These are phyloP conservation scores for Penicillium maclennaniae DNA, from an alignment of 495 filamentous ascomycete genomes.

Conservation along the genomic window DNA sequence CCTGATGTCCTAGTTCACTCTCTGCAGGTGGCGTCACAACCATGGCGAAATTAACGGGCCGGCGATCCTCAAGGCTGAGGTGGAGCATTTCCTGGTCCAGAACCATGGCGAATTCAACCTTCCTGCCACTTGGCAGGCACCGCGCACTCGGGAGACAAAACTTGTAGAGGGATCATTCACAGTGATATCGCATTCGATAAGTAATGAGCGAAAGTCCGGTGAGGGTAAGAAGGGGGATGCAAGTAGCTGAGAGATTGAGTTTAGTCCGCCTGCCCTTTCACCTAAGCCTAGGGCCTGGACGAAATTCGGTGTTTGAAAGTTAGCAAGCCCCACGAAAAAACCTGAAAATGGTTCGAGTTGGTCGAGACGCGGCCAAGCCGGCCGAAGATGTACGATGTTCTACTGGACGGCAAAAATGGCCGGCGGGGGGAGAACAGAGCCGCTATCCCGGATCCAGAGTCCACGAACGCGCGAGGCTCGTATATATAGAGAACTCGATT, in stretches of 20 bases:
- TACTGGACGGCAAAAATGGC: slow-evolving; percentile 16
- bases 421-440: slow-evolving; percentile 15
- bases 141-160: not conserved
- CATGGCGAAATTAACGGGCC: slow-evolving; percentile 12
- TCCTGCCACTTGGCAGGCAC: slow-evolving; percentile 11
- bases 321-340: not conserved
- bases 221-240: not conserved
- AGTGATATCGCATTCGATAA: not conserved
- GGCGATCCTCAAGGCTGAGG: slow-evolving; percentile 19
- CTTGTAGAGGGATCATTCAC: not conserved
- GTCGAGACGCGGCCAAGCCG: not conserved
- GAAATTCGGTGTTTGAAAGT: not conserved
- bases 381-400: not conserved
- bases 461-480: slow-evolving; percentile 4
- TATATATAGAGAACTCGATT: not conserved
- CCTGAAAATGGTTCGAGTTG: not conserved
- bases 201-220: not conserved
- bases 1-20: slow-evolving; percentile 7
- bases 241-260: not conserved
- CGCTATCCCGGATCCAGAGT: slow-evolving; percentile 8
- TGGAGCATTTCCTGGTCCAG: slow-evolving; percentile 27
- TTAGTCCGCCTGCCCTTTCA: too few relatives aligned
- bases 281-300: too few relatives aligned
- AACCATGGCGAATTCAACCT: slow-evolving; percentile 12
- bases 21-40: slow-evolving; percentile 27